Conservation (phyloP, 441 rosid genomes). For the Jatropha podagrica region DNA sequence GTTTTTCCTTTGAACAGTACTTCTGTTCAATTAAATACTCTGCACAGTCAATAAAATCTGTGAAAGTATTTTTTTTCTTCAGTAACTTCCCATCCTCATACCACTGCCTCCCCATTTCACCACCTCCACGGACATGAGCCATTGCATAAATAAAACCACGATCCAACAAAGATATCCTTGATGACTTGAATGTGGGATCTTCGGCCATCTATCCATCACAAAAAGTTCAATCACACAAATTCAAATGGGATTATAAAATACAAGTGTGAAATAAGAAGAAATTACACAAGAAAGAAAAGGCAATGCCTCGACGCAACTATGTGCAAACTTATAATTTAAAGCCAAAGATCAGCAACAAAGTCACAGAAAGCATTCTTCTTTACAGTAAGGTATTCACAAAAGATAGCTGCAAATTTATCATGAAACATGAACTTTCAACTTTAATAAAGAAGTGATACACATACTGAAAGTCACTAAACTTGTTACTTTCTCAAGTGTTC, state of each 20-base stretch:
- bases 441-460: background rate
- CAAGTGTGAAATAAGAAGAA: background rate
- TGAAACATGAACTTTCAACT: background rate
- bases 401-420: background rate
- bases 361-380: background rate
- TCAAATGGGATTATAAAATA: conserved; percentile 5
- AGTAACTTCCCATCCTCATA: conserved; percentile 86
- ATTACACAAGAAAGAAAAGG: conserved; percentile 13
- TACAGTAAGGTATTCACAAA: background rate
- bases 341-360: background rate
- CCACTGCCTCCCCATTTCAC: conserved; percentile 98
- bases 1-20: conserved; percentile 72
- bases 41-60: conserved; percentile 81
- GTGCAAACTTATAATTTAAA: background rate
- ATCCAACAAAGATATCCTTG: conserved; percentile 78
- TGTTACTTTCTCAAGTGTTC: background rate
- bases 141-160: conserved; percentile 85
- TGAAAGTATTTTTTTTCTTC: conserved; percentile 77
- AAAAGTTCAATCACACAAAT: conserved; percentile 9
- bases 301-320: background rate
- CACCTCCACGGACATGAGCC: conserved; percentile 95
- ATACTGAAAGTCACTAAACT: background rate
- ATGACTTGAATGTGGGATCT: conserved; percentile 66
- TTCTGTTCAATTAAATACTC: conserved; percentile 66
- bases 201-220: conserved; percentile 44